Evolutionary conservation across 371 early-diverging fungal species (phyloP), one percentile per base, ranked within the genome.

Genomic region (Mucor piriformis): DNA sequence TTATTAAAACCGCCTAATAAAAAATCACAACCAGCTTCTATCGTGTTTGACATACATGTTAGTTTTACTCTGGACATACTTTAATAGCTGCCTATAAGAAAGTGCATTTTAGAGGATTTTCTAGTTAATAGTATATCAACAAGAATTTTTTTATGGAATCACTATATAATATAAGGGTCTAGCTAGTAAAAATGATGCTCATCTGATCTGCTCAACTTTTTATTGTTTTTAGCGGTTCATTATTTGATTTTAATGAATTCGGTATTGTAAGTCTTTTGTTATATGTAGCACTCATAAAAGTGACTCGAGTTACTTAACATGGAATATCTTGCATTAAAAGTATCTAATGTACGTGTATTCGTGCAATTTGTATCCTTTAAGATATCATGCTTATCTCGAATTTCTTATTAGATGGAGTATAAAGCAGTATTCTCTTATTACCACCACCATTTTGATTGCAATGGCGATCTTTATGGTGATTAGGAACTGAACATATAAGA

Each of bases 91-190:
- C 8, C 16, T 21, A 4, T 6, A 96, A 96, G 77, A 99, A 99
- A 76, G 99, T 98, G 12, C 99, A 99, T 72, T 99, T 99, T 86
- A 99, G 99, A 52, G 98, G 97, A 65, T 99, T 99, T 77, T 92
- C 96, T 8, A 86, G 87, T 34, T 93, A 92, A 73, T 29, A 29
- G n/a, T 99, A 99, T 68, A 73, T 99, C 35, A 83, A 87, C 8
- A 81, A 95, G n/a, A 79, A 85, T 58, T 99, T 95, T 79, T 98
- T 90, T 76, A 98, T 99, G 81, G 99, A 99, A n/a, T n/a, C n/a
- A n/a, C n/a, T n/a, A n/a, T n/a, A n/a, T n/a, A n/a, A n/a, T n/a
- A n/a, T n/a, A n/a, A n/a, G n/a, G n/a, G n/a, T 25, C 47, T 57
- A 75, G 79, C 57, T 99, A 33, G 99, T 97, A 29, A 98, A 98